Conservation (phyloP, 805 yeast genomes). For the Candida ficus region DNA sequence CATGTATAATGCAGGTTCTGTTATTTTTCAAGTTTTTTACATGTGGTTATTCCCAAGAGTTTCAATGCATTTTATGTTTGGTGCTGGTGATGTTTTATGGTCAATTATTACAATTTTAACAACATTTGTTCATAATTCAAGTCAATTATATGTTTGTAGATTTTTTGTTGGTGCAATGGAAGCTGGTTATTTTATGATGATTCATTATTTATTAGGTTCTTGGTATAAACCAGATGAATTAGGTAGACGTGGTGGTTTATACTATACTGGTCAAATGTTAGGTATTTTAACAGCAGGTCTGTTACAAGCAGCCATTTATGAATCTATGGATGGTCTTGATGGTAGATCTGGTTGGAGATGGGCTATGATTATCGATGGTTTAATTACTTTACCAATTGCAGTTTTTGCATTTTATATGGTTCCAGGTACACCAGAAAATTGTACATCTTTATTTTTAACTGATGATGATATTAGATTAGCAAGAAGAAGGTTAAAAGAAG, state of each 20-base stretch:
- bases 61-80: constrained; percentile 40
- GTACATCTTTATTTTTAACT: constrained; percentile 46
- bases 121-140: background rate
- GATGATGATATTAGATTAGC: constrained; percentile 55
- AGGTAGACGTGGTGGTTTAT: constrained; percentile 54
- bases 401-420: constrained; percentile 47
- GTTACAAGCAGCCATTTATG: constrained; percentile 41
- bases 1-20: constrained; percentile 53
- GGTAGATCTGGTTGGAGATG: constrained; percentile 60
- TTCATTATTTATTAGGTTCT: constrained; percentile 54
- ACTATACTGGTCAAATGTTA: constrained; percentile 46
- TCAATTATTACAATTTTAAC: constrained; percentile 5
- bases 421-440: constrained; percentile 63
- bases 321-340: constrained; percentile 34
- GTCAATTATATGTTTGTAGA: constrained; percentile 2
- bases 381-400: constrained; percentile 55
- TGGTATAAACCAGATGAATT: constrained; percentile 55
- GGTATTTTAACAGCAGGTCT: constrained; percentile 53
- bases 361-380: constrained; percentile 59
- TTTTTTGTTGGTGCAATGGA: constrained; percentile 14
- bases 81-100: constrained; percentile 7
- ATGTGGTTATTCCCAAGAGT: constrained; percentile 48
- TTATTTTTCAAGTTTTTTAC: constrained; percentile 59
- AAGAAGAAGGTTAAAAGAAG: constrained; percentile 34
- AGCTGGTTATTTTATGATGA: constrained; percentile 14